phyloP scores from a whole-genome alignment of 2,329 filamentous ascomycete species.

The Metarhizium album region DNA sequence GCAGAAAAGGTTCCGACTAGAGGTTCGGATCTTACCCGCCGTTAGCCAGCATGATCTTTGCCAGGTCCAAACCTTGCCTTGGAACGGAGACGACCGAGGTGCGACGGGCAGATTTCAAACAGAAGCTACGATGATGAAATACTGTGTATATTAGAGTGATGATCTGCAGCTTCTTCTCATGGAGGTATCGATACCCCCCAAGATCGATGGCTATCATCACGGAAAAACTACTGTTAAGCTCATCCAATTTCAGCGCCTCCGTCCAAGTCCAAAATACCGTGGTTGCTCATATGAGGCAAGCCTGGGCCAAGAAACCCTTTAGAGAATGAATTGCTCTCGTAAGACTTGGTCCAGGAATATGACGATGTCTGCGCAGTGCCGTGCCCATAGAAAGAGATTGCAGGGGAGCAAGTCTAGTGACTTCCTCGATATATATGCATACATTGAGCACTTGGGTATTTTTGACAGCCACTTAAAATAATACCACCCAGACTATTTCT shows the following conservation, averaged over 20 bases:
- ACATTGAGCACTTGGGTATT: neutral
- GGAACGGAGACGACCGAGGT: neutral
- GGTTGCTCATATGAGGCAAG: too few relatives aligned
- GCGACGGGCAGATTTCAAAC: neutral
- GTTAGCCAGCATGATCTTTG: neutral
- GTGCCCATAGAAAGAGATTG: too few relatives aligned
- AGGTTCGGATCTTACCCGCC: slow-evolving; percentile 1
- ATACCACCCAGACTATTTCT: neutral
- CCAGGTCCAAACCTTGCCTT: neutral
- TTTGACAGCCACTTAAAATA: neutral
- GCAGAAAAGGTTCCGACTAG: slow-evolving; percentile 16
- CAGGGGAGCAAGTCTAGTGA: too few relatives aligned
- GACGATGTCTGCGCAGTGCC: too few relatives aligned
- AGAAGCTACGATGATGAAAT: neutral
- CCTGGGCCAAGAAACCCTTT: too few relatives aligned
- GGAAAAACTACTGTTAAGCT: neutral
- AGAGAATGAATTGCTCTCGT: too few relatives aligned
- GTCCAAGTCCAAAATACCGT: too few relatives aligned
- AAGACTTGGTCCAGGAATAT: too few relatives aligned
- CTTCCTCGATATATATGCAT: neutral
- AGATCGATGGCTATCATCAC: neutral
- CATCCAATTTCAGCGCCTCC: neutral
- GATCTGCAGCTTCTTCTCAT: neutral
- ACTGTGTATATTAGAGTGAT: neutral
- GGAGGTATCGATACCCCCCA: neutral